A percentile compares a stretch with the other conserved stretches of the same genome.
Evolutionary conservation across 805 yeast species (phyloP).

Genomic region (Wilhelminamyces savonicus): DNA sequence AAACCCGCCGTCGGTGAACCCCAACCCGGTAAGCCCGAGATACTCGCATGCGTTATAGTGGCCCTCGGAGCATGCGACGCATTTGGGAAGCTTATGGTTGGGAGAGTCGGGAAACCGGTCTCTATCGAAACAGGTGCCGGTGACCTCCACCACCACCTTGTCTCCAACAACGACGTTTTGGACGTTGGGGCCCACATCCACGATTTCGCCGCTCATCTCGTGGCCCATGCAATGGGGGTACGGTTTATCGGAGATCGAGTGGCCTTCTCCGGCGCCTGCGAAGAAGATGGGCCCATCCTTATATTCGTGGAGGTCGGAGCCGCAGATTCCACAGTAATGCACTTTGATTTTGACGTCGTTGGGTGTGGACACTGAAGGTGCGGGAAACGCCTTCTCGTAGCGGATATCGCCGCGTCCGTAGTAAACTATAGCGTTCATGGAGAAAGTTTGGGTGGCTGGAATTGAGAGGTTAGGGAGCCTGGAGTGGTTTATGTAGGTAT

Average conservation of each 20-base stretch:
- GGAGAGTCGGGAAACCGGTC: slow-evolving; percentile 31
- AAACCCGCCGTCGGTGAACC: slow-evolving; percentile 51
- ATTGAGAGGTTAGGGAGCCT: too few species aligned
- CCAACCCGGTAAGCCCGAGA: slow-evolving; percentile 48
- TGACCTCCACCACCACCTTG: slow-evolving; percentile 58
- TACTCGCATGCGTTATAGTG: slow-evolving; percentile 46
- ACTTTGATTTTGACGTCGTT: slow-evolving; percentile 13
- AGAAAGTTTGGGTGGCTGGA: too few species aligned
- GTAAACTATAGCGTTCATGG: slow-evolving; percentile 19
- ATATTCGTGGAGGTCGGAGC: slow-evolving; percentile 37
- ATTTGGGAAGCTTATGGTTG: slow-evolving; percentile 16
- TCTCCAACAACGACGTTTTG: slow-evolving; percentile 16
- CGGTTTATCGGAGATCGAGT: slow-evolving; percentile 3
- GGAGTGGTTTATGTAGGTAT: too few species aligned
- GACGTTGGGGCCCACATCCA: slow-evolving; percentile 42
- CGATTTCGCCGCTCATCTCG: slow-evolving; percentile 44
- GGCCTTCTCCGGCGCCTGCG: slow-evolving; percentile 29
- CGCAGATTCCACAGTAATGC: slow-evolving; percentile 57
- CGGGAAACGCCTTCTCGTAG: slow-evolving; percentile 7
- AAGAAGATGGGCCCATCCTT: slow-evolving; percentile 56
- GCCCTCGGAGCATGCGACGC: slow-evolving; percentile 47
- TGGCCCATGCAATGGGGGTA: slow-evolving; percentile 48
- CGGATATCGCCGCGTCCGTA: slow-evolving; percentile 13
- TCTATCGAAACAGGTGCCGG: slow-evolving; percentile 50
- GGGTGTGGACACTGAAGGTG: slow-evolving; percentile 1